phyloP scores from a whole-genome alignment of 1,284 basidiomycete genomes.

The Sporisorium graminicola region DNA sequence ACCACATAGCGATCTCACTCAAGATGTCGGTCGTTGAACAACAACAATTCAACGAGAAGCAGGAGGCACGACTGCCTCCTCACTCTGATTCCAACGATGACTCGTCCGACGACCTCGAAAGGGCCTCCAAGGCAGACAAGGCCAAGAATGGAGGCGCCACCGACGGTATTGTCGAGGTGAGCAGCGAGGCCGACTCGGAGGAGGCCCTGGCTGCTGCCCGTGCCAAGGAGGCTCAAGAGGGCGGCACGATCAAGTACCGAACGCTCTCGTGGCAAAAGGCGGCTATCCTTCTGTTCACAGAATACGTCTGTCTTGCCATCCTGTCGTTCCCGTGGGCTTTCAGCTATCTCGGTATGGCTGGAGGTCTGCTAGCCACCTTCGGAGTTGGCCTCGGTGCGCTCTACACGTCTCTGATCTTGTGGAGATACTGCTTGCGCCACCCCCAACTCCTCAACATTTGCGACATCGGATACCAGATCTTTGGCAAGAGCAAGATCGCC shows the following conservation, averaged over 20 bases:
- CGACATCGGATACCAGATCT: constrained; percentile 76
- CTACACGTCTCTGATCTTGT: constrained; percentile 70
- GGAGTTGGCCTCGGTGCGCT: constrained; percentile 57
- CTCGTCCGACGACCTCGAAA: constrained; percentile 46
- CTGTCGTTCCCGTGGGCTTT: constrained; percentile 61
- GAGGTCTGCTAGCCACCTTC: constrained; percentile 61
- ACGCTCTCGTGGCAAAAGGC: constrained; percentile 62
- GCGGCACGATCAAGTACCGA: constrained; percentile 52
- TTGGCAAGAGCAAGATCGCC: constrained; percentile 72
- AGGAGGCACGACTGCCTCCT: constrained; percentile 10
- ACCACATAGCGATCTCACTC: neutral
- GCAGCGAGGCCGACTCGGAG: constrained; percentile 37
- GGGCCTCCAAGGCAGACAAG: constrained; percentile 16
- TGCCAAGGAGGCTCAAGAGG: constrained; percentile 48
- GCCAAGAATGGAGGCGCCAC: constrained; percentile 15
- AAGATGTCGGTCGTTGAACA: constrained; percentile 30
- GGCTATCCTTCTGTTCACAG: constrained; percentile 57
- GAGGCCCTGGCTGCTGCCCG: constrained; percentile 21
- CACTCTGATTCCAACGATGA: constrained; percentile 14
- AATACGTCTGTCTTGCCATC: constrained; percentile 65
- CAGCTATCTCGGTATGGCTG: constrained; percentile 60
- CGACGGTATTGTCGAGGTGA: constrained; percentile 24
- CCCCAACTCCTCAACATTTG: constrained; percentile 75
- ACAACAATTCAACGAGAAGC: constrained; percentile 27
- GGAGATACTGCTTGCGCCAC: constrained; percentile 76